Percentiles rank a stretch among this genome's conserved stretches.
Conservation (phyloP, 2,329 filamentous ascomycete genomes). For the Sporothrix brunneoviolacea region DNA sequence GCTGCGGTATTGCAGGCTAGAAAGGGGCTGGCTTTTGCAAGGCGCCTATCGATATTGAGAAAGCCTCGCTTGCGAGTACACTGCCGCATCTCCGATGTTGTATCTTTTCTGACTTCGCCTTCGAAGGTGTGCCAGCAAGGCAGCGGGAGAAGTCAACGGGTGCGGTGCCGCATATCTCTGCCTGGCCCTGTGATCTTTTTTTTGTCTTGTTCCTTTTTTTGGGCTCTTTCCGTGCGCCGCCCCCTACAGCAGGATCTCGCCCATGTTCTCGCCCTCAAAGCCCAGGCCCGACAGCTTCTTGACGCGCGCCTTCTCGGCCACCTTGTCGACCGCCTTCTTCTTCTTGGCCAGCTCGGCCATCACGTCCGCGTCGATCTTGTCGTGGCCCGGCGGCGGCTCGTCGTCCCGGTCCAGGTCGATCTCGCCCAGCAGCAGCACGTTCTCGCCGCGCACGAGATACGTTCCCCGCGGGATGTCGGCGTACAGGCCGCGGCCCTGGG, state of each 20-base stretch:
- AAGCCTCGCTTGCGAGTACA: too few relatives aligned
- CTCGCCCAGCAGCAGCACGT: constrained; percentile 91
- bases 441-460: constrained; percentile 90
- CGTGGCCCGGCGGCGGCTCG: constrained; percentile 65
- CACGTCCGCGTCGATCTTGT: constrained; percentile 38
- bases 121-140: too few relatives aligned
- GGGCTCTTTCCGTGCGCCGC: too few relatives aligned
- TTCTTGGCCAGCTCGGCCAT: constrained; percentile 67
- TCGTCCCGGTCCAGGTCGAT: constrained; percentile 97
- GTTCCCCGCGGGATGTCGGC: constrained; percentile 81
- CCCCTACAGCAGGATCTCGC: constrained; percentile 67
- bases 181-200: too few relatives aligned
- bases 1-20: too few relatives aligned
- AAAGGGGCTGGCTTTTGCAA: neutral
- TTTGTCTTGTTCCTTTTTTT: too few relatives aligned
- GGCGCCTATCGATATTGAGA: too few relatives aligned
- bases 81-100: too few relatives aligned
- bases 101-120: too few relatives aligned
- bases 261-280: constrained; percentile 80
- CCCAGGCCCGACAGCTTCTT: constrained; percentile 70
- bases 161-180: too few relatives aligned
- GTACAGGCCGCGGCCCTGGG: constrained; percentile 51
- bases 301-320: constrained; percentile 63
- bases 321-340: constrained; percentile 62
- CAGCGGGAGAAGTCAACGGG: too few relatives aligned